Percentiles rank a stretch among this genome's conserved stretches.
Conservation (phyloP, 164 flowering plant genomes). For the Echeveria elegans region DNA sequence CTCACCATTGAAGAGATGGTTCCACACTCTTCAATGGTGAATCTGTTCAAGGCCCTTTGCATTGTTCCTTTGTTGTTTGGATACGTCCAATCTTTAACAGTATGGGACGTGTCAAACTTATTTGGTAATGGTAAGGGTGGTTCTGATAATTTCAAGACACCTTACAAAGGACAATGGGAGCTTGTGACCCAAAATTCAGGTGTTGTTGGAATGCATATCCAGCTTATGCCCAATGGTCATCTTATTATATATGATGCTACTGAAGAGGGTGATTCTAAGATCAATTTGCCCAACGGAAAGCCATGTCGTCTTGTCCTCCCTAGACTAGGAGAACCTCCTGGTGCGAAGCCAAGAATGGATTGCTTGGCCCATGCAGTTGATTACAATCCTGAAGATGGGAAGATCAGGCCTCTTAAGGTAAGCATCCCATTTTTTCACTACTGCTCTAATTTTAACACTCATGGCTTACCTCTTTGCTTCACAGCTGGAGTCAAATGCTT, state of each 20-base stretch:
- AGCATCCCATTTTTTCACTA: not conserved
- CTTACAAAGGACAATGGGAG: conserved; percentile 6
- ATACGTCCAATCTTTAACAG: not conserved
- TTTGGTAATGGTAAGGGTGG: not conserved
- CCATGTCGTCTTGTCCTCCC: conserved; percentile 22
- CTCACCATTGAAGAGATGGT: conserved; percentile 7
- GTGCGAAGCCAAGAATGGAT: conserved; percentile 18
- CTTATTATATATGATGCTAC: conserved; percentile 3
- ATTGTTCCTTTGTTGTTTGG: conserved; percentile 27
- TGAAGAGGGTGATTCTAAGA: conserved; percentile 6
- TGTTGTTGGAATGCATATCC: conserved; percentile 10
- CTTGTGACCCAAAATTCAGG: conserved; percentile 2
- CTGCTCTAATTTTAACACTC: not conserved
- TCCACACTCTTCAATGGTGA: conserved; percentile 21
- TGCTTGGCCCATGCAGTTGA: conserved; percentile 66
- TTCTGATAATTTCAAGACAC: conserved; percentile 3
- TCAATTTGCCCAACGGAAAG: conserved; percentile 12
- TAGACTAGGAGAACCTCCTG: not conserved
- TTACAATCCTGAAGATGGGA: conserved; percentile 28
- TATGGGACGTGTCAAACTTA: not conserved
- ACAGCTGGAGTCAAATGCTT: conserved; percentile 50
- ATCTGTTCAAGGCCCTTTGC: conserved; percentile 15
- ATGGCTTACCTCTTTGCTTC: not conserved
- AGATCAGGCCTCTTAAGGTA: conserved; percentile 46
- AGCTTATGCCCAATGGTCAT: conserved; percentile 2